Evolutionary conservation across 139 green algal genomes (phyloP).

Genomic region (Edaphochlamys debaryana): DNA sequence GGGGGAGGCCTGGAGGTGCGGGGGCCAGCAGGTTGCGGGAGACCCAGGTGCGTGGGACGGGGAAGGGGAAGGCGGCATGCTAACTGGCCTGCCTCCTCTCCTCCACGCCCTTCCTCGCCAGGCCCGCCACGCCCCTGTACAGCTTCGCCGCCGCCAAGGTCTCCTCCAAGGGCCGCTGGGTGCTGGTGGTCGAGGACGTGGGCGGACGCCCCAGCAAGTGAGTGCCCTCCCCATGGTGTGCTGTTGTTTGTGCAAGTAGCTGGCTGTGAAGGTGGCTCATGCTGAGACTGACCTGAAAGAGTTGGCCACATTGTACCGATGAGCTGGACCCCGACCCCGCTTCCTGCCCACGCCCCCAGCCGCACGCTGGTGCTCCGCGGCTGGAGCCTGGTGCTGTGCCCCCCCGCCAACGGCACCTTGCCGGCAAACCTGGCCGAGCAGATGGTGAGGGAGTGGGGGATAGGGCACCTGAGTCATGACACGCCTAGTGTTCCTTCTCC

Average conservation of each 20-base stretch:
- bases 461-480: too few species aligned
- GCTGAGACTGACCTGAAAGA: background rate
- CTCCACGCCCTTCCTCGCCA: background rate
- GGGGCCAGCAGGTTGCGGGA: too few species aligned
- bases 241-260: background rate
- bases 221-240: background rate
- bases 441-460: background rate
- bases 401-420: background rate
- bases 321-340: too few species aligned
- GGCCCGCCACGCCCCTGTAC: background rate
- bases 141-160: background rate
- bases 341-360: too few species aligned
- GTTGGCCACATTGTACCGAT: too few species aligned
- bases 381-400: slow-evolving; percentile 21
- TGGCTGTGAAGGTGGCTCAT: background rate
- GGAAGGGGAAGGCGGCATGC: too few species aligned
- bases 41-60: too few species aligned
- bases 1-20: too few species aligned
- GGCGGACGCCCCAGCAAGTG: background rate
- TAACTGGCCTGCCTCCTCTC: too few species aligned
- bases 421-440: background rate
- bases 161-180: background rate
- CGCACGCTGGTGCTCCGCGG: background rate
- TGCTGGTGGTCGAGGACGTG: slow-evolving; percentile 6
- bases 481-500: too few species aligned